Base-by-base conservation (phyloP, 805 yeast species). In the Candida caryicola region DNA sequence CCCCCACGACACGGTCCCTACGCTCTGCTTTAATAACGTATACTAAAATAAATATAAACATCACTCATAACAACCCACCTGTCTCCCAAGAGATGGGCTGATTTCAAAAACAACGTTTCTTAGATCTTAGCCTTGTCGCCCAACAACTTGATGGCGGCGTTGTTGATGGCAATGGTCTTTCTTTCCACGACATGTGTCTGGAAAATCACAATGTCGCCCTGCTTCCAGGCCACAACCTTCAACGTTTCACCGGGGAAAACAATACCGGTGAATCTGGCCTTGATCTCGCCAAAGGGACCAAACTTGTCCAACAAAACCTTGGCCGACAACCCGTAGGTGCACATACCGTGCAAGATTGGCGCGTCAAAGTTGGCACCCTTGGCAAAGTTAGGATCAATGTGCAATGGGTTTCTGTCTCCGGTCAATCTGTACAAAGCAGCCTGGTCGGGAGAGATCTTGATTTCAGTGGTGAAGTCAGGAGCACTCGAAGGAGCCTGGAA, bases 191-290 rank as follows among this genome's bases (percentile, higher is more conserved):
- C 86, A 59, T 79, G 77, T 8, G 95, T 79, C 64, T 85, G 95
- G 80, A 90, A 91, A 42, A 78, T 69, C 35, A 88, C 82, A 34
- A 71, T 57, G 46, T 77, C 81, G 40, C 84, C 83, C 37, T 77
- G 73, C 61, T 81, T 85, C 99, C 99, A 91, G 21, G 95, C 95
- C 37, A 66, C 66, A 19, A 91, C 79, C 51, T 74, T 76, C 60
- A 91, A 73, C 12, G 85, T 81, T 64, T 91, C 97, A 49, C 98
- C 99, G 6, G 97, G 97, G 77, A 78, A 90, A 17, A 91, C 97
- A 52, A 85, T 82, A 54, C 89, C 89, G 15, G 95, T 77, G 64
- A 91, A 91, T 59, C 98, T 81, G 12, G 79, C 93, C 71, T 91
- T 91, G 60, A 88, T 74, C 69, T 89, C 96, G 55, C 76, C 76